Evolutionary conservation across 1,139 yeast species (phyloP).

Genomic region (Arxiozyma slooffiae): DNA sequence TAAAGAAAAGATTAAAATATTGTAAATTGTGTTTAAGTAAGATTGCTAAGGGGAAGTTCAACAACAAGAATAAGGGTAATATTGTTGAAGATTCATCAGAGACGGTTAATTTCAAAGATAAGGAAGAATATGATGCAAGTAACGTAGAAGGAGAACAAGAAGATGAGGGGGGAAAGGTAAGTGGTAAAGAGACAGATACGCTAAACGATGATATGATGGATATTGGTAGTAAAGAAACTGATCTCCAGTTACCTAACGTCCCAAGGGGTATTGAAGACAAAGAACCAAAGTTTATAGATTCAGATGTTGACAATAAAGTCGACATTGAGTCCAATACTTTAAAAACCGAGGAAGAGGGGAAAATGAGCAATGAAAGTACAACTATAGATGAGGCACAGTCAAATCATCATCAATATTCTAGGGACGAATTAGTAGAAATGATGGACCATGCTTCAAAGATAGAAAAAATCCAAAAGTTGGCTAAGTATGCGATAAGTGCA

Average conservation of each 20-base stretch:
- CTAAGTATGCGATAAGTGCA: slow-evolving; percentile 89
- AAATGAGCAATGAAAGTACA: slow-evolving; percentile 3
- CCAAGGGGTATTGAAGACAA: too few species aligned
- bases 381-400: slow-evolving; percentile 2
- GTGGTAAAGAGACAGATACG: neutral
- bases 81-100: neutral
- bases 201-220: neutral
- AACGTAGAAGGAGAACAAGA: slow-evolving; percentile 2
- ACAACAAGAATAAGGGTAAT: neutral
- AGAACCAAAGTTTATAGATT: too few species aligned
- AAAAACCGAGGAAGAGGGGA: neutral
- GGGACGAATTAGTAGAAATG: slow-evolving; percentile 15
- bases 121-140: neutral
- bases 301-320: too few species aligned
- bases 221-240: slow-evolving; percentile 1
- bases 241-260: slow-evolving; percentile 3
- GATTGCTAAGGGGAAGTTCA: slow-evolving; percentile 16
- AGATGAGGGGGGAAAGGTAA: neutral
- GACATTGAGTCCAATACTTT: too few species aligned
- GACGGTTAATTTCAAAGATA: neutral
- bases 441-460: slow-evolving; percentile 24
- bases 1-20: slow-evolving; percentile 22
- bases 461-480: slow-evolving; percentile 66
- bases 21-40: slow-evolving; percentile 25
- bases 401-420: slow-evolving; percentile 8